These are phyloP conservation scores for Linnemannia elongata DNA, from an alignment of 192 early-diverging fungal species.

Conservation along the genomic window DNA sequence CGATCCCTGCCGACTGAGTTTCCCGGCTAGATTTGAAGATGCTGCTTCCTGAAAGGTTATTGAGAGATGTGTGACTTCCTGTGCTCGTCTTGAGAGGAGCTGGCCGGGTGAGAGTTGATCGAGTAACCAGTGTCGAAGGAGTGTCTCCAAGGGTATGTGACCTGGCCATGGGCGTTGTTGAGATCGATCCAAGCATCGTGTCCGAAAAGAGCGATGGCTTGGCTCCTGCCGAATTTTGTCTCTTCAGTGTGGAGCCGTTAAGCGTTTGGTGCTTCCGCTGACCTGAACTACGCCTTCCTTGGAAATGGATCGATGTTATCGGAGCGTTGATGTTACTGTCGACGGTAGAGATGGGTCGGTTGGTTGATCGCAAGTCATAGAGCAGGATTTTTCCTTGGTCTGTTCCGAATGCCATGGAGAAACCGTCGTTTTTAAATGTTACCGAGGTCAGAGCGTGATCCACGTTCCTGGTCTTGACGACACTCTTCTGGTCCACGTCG, in stretches of 20 bases:
- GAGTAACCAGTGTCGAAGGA: neutral
- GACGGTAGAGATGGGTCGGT: slow-evolving; percentile 45
- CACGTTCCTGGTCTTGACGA: slow-evolving; percentile 52
- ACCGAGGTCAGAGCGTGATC: slow-evolving; percentile 56
- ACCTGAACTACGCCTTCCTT: slow-evolving; percentile 22
- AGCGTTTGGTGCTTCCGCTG: slow-evolving; percentile 34
- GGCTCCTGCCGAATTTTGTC: slow-evolving; percentile 37
- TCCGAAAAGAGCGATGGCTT: slow-evolving; percentile 12
- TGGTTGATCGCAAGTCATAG: slow-evolving; percentile 58
- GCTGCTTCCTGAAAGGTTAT: neutral
- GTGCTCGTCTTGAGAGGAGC: slow-evolving; percentile 23
- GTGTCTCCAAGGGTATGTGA: neutral
- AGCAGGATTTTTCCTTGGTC: slow-evolving; percentile 57
- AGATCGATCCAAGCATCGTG: neutral
- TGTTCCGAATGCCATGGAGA: slow-evolving; percentile 60
- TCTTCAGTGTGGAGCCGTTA: slow-evolving; percentile 28
- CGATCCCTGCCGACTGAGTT: neutral
- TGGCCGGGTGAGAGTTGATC: slow-evolving; percentile 12
- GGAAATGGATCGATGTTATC: slow-evolving; percentile 36
- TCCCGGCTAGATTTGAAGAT: slow-evolving; percentile 13
- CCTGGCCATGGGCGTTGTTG: neutral
- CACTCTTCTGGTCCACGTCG: slow-evolving; percentile 58
- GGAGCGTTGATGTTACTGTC: slow-evolving; percentile 43
- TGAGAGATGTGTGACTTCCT: slow-evolving; percentile 14
- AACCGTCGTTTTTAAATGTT: slow-evolving; percentile 56